Conservation (phyloP, 306 rosid species). For the Fagus sylvatica region DNA sequence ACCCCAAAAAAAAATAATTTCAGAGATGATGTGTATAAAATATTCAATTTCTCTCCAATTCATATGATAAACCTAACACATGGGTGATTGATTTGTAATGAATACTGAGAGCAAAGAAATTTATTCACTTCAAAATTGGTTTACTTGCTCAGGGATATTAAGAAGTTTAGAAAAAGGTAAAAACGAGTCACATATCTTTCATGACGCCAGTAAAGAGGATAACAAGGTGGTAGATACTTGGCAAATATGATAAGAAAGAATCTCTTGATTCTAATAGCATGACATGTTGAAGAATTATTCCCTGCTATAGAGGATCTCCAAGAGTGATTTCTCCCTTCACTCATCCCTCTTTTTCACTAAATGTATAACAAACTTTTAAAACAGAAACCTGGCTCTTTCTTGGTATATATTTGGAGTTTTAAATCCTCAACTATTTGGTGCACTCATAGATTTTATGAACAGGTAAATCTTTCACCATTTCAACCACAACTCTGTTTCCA, state of each 20-base stretch:
- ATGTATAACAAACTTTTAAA: neutral
- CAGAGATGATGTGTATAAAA: neutral
- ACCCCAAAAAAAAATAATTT: too few relatives aligned
- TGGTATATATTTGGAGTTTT: neutral
- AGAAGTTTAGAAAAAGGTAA: neutral
- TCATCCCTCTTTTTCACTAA: neutral
- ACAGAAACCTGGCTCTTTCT: neutral
- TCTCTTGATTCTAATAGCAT: neutral
- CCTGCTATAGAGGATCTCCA: neutral
- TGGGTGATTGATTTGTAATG: neutral
- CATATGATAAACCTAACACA: neutral
- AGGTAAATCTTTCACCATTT: neutral
- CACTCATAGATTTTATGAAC: neutral
- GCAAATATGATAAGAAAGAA: neutral
- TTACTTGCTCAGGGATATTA: neutral
- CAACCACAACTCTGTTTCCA: too few relatives aligned
- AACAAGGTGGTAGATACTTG: neutral
- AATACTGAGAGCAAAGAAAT: neutral
- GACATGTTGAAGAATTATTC: neutral
- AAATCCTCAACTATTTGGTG: neutral
- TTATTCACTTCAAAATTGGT: neutral
- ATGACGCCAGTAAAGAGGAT: neutral
- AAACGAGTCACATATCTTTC: neutral
- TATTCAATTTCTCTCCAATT: neutral
- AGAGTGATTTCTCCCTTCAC: neutral